These are phyloP conservation scores for Zarea fungicola DNA, from an alignment of 2,329 filamentous ascomycete species.

Conservation along the genomic window DNA sequence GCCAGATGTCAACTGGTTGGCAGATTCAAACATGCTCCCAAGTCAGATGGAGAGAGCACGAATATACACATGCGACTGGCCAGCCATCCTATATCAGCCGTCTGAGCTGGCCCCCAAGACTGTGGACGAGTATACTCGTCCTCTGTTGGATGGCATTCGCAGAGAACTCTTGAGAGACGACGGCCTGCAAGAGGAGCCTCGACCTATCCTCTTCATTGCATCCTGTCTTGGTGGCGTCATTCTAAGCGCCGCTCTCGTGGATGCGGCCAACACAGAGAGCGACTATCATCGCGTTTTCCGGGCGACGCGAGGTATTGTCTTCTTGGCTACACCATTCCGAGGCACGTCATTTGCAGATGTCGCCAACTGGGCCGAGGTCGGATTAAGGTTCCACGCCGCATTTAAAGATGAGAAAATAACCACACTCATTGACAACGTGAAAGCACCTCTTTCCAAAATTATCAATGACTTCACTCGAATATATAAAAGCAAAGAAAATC, in stretches of 20 bases:
- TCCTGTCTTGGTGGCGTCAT: slow-evolving; percentile 30
- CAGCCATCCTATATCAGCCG: neutral
- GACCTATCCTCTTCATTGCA: slow-evolving; percentile 27
- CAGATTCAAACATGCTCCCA: slow-evolving; percentile 19
- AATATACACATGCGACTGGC: neutral
- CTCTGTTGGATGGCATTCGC: neutral
- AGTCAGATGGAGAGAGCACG: neutral
- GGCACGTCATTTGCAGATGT: slow-evolving; percentile 24
- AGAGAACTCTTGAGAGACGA: neutral
- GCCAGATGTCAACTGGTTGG: slow-evolving; percentile 19
- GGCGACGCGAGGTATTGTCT: slow-evolving; percentile 21
- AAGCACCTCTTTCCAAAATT: neutral
- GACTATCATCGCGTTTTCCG: slow-evolving; percentile 17
- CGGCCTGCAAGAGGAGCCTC: neutral
- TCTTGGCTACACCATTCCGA: slow-evolving; percentile 26
- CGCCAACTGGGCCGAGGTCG: slow-evolving; percentile 17
- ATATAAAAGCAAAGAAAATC: neutral
- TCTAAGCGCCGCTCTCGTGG: slow-evolving; percentile 24
- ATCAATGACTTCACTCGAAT: neutral
- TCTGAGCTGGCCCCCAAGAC: neutral
- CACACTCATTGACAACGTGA: neutral
- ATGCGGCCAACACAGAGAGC: slow-evolving; percentile 7
- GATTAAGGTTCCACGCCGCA: neutral
- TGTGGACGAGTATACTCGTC: neutral
- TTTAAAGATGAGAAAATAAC: neutral